A percentile compares a stretch with the other conserved stretches of the same genome.
phyloP scores from a whole-genome alignment of 139 green algal genomes.

The Zygnema cylindricum region DNA sequence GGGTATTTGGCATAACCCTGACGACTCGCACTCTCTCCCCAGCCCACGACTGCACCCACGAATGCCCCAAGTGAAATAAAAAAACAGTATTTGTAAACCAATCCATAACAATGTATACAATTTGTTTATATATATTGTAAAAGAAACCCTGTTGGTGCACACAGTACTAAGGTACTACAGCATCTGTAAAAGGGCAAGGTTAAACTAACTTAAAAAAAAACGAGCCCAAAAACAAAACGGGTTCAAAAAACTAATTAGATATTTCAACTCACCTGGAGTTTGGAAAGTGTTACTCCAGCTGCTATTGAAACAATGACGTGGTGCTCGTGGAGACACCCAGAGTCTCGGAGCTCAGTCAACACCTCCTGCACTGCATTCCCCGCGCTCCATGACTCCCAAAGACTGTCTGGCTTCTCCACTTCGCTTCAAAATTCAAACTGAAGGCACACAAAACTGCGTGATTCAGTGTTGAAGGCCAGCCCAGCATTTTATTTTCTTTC shows the following conservation, averaged over 20 bases:
- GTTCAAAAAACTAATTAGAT: no score
- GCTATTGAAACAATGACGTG: conserved; percentile 91
- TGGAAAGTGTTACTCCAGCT: conserved; percentile 83
- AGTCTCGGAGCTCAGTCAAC: conserved; percentile 69
- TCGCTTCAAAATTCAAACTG: no score
- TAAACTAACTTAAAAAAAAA: no score
- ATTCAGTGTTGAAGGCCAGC: no score
- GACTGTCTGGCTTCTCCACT: no score
- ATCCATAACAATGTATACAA: not conserved
- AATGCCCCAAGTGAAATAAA: not conserved
- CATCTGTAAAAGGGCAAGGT: no score
- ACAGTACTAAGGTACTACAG: no score
- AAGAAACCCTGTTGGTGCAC: conserved; percentile 12
- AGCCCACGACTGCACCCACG: conserved; percentile 69
- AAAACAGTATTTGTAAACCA: not conserved
- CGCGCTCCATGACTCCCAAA: no score
- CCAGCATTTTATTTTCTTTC: no score
- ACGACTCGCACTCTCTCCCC: conserved; percentile 73
- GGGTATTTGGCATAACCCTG: conserved; percentile 98
- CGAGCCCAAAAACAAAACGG: no score
- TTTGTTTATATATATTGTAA: conserved; percentile 13
- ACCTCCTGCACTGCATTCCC: conserved; percentile 73
- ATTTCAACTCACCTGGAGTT: conserved; percentile 45
- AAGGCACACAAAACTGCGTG: no score
- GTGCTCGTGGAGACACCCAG: not conserved